Conservation (phyloP, 306 rosid species). For the Fragaria iinumae region DNA sequence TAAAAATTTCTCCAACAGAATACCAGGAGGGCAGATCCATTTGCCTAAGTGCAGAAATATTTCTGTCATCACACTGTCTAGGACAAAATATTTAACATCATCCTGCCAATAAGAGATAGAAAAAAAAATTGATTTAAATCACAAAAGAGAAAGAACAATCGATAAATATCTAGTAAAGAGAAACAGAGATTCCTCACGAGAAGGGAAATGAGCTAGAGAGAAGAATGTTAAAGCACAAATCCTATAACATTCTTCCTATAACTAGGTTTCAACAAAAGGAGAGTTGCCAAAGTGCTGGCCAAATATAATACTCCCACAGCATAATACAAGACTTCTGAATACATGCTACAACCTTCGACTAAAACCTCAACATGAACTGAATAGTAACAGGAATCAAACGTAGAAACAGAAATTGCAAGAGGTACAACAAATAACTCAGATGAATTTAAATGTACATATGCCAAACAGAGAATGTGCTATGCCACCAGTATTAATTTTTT, state of each 20-base stretch:
- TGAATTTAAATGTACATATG: background rate
- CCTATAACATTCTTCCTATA: background rate
- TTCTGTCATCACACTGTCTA: constrained; percentile 58
- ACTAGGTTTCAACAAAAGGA: background rate
- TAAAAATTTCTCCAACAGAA: constrained; percentile 55
- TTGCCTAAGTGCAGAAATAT: constrained; percentile 66
- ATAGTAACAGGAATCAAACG: background rate
- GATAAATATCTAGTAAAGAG: background rate
- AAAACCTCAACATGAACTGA: background rate
- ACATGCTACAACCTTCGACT: background rate
- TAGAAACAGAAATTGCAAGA: background rate
- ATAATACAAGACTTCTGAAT: background rate
- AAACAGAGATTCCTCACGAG: background rate
- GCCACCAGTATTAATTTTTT: background rate
- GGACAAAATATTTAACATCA: constrained; percentile 49
- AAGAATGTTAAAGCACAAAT: background rate
- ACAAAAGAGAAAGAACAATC: background rate
- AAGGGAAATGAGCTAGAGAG: background rate
- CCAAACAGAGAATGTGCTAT: background rate
- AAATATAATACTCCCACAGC: background rate
- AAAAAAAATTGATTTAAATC: constrained; percentile 12
- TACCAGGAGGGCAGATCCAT: constrained; percentile 50
- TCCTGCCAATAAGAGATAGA: constrained; percentile 49
- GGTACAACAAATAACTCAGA: background rate
- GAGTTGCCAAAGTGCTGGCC: background rate